These are phyloP conservation scores for Haplosporangium gracile DNA, from an alignment of 192 early-diverging fungal species.

Conservation along the genomic window DNA sequence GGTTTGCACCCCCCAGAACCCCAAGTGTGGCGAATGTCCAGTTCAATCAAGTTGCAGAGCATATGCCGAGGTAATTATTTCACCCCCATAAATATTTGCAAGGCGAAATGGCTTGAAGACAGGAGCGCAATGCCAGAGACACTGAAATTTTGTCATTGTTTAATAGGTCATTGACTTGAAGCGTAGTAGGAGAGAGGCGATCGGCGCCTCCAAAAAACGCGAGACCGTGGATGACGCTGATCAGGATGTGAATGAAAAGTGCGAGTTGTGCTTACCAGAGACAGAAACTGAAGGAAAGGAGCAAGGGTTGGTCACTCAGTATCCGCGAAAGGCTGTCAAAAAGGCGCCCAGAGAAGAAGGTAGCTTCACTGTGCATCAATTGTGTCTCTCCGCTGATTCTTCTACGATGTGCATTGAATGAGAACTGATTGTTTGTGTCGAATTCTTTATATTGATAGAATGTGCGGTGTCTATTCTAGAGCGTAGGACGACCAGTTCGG, in stretches of 20 bases:
- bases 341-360: slow-evolving; percentile 75
- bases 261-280: slow-evolving; percentile 49
- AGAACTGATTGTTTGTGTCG: background rate
- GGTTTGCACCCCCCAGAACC: slow-evolving; percentile 78
- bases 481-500: background rate
- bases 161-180: slow-evolving; percentile 18
- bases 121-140: background rate
- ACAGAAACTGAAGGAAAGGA: slow-evolving; percentile 34
- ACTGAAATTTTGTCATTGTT: background rate
- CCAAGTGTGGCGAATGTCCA: slow-evolving; percentile 74
- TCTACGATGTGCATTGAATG: background rate
- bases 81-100: background rate
- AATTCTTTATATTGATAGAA: slow-evolving; percentile 37
- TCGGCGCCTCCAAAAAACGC: slow-evolving; percentile 16
- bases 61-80: slow-evolving; percentile 65
- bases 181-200: background rate
- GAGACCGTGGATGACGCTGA: background rate
- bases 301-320: slow-evolving; percentile 53
- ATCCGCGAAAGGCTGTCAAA: slow-evolving; percentile 70
- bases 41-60: slow-evolving; percentile 70
- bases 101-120: background rate
- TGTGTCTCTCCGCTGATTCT: background rate
- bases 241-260: slow-evolving; percentile 32
- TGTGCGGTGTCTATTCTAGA: slow-evolving; percentile 72
- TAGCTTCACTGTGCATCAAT: slow-evolving; percentile 11